These are phyloP conservation scores for Aspergillus awamori DNA, from an alignment of 2,329 filamentous ascomycete genomes.

Conservation along the genomic window DNA sequence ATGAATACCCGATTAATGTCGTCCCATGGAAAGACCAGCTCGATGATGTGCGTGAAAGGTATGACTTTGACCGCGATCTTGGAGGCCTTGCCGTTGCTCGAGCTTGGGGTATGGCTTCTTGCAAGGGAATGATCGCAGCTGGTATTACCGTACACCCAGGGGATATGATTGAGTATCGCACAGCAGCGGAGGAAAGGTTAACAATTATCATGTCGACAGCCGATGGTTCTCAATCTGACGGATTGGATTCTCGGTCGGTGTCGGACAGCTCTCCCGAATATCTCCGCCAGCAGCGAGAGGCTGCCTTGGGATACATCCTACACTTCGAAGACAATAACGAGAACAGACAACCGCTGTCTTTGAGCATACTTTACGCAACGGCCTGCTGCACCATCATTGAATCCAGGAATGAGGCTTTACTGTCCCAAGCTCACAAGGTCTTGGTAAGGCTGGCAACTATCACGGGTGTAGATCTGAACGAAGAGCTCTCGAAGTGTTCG, in stretches of 20 bases:
- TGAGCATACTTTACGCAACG: conserved; percentile 41
- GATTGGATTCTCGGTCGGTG: conserved; percentile 3
- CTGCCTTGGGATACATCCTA: conserved; percentile 35
- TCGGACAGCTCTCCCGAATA: conserved; percentile 21
- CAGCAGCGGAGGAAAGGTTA: conserved; percentile 49
- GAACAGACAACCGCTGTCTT: conserved; percentile 25
- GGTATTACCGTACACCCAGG: conserved; percentile 59
- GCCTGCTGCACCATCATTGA: conserved; percentile 40
- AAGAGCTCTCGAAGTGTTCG: conserved; percentile 36
- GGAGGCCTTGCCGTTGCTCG: conserved; percentile 53
- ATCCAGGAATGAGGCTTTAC: conserved; percentile 26
- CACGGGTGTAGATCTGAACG: conserved; percentile 34
- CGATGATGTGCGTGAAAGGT: conserved; percentile 44
- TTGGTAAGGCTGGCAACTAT: conserved; percentile 31
- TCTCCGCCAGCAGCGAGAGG: conserved; percentile 24
- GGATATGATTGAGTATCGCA: conserved; percentile 60
- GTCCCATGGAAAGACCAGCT: conserved; percentile 36
- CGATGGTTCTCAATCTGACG: conserved; percentile 10
- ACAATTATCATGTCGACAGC: conserved; percentile 41
- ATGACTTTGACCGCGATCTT: conserved; percentile 54
- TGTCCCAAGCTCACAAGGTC: conserved; percentile 27
- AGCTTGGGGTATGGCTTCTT: conserved; percentile 58
- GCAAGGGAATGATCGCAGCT: conserved; percentile 52
- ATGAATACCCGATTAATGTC: conserved; percentile 3
- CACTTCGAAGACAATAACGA: conserved; percentile 20